A percentile compares a stretch with the other conserved stretches of the same genome.
These are phyloP conservation scores for Pichia gijzeniarum DNA, from an alignment of 805 yeast species.

Conservation along the genomic window DNA sequence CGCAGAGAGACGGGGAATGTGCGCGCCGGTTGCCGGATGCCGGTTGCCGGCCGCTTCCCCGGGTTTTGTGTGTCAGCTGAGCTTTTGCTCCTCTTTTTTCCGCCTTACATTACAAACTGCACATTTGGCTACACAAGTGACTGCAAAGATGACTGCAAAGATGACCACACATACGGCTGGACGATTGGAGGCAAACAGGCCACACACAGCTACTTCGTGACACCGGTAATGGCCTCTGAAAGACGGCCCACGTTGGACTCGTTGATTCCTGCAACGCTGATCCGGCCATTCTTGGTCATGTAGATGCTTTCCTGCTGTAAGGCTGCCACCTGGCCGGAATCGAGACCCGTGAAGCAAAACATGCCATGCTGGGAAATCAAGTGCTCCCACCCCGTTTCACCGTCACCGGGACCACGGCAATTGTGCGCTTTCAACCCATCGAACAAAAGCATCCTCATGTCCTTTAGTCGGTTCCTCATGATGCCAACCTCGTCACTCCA, in stretches of 20 bases:
- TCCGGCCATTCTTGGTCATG: conserved; percentile 85
- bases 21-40: too few relatives aligned
- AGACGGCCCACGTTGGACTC: conserved; percentile 65
- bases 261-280: conserved; percentile 86
- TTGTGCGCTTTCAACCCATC: conserved; percentile 40
- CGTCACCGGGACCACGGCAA: conserved; percentile 27
- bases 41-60: too few relatives aligned
- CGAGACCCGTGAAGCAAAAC: conserved; percentile 89
- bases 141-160: too few relatives aligned
- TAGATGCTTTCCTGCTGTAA: conserved; percentile 69
- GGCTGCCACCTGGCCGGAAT: conserved; percentile 59
- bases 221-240: background rate
- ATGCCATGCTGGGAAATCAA: conserved; percentile 87
- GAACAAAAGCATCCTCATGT: conserved; percentile 61
- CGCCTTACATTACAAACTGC: too few relatives aligned
- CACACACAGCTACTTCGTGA: background rate
- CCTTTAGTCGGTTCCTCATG: conserved; percentile 74
- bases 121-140: too few relatives aligned
- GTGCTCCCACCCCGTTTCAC: conserved; percentile 76
- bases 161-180: too few relatives aligned
- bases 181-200: too few relatives aligned
- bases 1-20: too few relatives aligned
- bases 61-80: too few relatives aligned
- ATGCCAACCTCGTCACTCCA: conserved; percentile 78
- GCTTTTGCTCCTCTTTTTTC: too few relatives aligned